Conservation (phyloP, 2,329 filamentous ascomycete genomes). For the Knufia petricola region DNA sequence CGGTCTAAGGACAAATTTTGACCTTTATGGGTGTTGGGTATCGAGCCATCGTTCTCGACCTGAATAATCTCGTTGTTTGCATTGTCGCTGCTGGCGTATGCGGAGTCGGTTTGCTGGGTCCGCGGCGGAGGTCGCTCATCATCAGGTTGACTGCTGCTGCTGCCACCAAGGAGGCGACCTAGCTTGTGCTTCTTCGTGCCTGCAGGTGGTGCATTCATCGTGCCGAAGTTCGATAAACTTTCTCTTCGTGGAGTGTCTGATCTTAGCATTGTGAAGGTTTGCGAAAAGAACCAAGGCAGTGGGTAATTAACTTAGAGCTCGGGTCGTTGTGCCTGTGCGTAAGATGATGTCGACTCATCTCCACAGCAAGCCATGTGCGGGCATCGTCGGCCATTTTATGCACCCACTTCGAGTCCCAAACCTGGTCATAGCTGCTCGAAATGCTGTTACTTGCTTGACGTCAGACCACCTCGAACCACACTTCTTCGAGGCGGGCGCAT, state of each 20-base stretch:
- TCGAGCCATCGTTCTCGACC: conserved; percentile 21
- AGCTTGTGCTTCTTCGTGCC: conserved; percentile 47
- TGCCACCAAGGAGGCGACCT: conserved; percentile 50
- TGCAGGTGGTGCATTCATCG: conserved; percentile 19
- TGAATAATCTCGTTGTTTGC: conserved; percentile 17
- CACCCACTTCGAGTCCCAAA: neutral
- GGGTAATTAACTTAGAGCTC: neutral
- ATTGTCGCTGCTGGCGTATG: conserved; percentile 19
- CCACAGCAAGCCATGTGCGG: neutral
- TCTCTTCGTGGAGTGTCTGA: conserved; percentile 2
- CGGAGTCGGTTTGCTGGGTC: conserved; percentile 17
- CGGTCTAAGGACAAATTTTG: conserved; percentile 20
- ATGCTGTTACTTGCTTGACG: too few species aligned
- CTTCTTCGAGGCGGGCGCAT: too few species aligned
- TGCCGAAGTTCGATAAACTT: neutral
- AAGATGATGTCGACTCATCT: neutral
- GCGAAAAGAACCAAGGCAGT: neutral
- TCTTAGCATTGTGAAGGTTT: conserved; percentile 3
- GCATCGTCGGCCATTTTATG: neutral
- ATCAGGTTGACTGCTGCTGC: conserved; percentile 13
- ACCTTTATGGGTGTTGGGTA: conserved; percentile 20
- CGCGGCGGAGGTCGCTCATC: conserved; percentile 8
- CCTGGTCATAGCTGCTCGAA: neutral
- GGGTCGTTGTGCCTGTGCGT: neutral
- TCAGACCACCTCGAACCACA: too few species aligned